Conservation (phyloP, 495 filamentous ascomycete species). For the Xylaria nigripes region DNA sequence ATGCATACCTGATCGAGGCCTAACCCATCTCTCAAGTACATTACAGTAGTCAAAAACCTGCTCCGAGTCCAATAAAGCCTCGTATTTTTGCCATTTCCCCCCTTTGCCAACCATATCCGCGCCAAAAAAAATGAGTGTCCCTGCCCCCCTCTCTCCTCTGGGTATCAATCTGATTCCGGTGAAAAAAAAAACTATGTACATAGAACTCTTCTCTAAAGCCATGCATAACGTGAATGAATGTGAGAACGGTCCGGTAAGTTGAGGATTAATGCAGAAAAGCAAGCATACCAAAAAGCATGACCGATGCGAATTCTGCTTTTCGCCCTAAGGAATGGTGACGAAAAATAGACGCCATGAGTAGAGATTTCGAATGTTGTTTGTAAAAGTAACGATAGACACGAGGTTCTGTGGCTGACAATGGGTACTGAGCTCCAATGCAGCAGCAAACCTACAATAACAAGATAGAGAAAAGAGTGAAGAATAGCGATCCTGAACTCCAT, state of each 20-base stretch:
- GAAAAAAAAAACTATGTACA: neutral
- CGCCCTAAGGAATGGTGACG: neutral
- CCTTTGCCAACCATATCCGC: neutral
- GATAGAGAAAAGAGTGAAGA: conserved; percentile 5
- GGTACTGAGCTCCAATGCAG: neutral
- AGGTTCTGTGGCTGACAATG: neutral
- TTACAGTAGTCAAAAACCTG: neutral
- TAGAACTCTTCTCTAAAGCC: conserved; percentile 2
- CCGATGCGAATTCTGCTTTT: neutral
- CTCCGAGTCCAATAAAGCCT: neutral
- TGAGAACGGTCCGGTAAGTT: neutral
- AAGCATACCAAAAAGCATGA: neutral
- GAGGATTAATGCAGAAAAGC: neutral
- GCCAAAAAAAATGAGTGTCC: conserved; percentile 1
- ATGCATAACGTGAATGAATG: conserved; percentile 1
- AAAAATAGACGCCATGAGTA: neutral
- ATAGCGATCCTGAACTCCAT: neutral
- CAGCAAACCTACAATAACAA: conserved; percentile 2
- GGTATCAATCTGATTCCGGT: conserved; percentile 3
- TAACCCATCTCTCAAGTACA: neutral
- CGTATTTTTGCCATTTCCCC: neutral
- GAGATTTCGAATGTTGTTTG: neutral
- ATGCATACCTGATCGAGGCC: conserved; percentile 6
- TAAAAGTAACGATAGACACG: neutral
- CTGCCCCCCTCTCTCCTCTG: neutral